phyloP scores from a whole-genome alignment of 139 green algal genomes.

The Tetradesmus lagerheimii region DNA sequence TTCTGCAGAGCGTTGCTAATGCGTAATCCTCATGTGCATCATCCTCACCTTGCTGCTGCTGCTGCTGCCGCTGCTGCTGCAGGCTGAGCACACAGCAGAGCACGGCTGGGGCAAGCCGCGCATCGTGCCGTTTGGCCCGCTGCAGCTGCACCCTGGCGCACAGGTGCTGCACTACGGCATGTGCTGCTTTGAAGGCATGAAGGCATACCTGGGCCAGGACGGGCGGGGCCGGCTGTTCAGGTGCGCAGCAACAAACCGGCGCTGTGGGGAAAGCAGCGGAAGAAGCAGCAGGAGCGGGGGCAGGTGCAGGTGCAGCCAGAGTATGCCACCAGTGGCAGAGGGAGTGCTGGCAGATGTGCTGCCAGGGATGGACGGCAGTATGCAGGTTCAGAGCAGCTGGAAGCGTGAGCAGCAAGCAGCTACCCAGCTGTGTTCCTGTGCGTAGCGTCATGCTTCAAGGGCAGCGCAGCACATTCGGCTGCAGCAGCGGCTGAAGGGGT shows the following conservation, averaged over 20 bases:
- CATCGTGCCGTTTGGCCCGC: constrained; percentile 68
- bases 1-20: too few species aligned
- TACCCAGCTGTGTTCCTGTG: too few species aligned
- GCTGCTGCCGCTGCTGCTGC: constrained; percentile 45
- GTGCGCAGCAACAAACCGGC: constrained; percentile 15
- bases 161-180: constrained; percentile 82
- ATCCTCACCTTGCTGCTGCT: not conserved
- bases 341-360: too few species aligned
- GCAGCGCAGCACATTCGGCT: not conserved
- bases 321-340: too few species aligned
- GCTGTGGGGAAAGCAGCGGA: not conserved
- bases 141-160: constrained; percentile 78
- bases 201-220: constrained; percentile 72
- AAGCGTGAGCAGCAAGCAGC: too few species aligned
- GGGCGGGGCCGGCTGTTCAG: constrained; percentile 76
- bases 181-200: constrained; percentile 85
- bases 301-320: not conserved
- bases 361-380: too few species aligned
- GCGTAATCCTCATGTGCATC: not conserved
- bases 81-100: constrained; percentile 58
- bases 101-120: constrained; percentile 74
- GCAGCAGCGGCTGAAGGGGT: not conserved
- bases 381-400: too few species aligned
- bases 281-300: not conserved
- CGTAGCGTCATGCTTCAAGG: not conserved